These are phyloP conservation scores for Mycena pura DNA, from an alignment of 768 basidiomycete species.

Conservation along the genomic window DNA sequence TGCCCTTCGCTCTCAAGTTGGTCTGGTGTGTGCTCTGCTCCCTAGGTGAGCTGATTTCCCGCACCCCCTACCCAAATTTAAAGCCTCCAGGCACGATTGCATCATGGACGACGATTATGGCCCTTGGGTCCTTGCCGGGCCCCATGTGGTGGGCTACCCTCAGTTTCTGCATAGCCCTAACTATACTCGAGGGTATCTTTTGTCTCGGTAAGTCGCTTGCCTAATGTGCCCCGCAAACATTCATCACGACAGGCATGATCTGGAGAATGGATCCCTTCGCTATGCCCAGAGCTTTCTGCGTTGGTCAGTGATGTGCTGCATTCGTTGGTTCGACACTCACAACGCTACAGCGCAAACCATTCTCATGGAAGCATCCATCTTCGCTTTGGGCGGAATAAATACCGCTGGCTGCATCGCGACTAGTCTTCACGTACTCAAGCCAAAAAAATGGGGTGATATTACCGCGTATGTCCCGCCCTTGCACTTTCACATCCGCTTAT, in stretches of 20 bases:
- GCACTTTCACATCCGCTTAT: background rate
- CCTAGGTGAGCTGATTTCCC: background rate
- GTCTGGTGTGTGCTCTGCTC: constrained; percentile 14
- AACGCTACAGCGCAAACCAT: constrained; percentile 3
- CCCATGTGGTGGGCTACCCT: constrained; percentile 2
- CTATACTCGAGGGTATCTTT: constrained; percentile 13
- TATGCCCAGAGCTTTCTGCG: constrained; percentile 22
- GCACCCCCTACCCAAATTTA: background rate
- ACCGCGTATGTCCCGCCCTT: background rate
- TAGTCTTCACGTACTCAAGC: background rate
- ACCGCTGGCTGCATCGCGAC: constrained; percentile 8
- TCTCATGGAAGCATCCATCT: background rate
- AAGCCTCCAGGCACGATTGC: constrained; percentile 6
- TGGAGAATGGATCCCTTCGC: constrained; percentile 24
- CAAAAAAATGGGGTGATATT: constrained; percentile 15
- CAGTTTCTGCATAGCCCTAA: background rate
- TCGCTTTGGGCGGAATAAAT: background rate
- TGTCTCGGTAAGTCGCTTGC: constrained; percentile 16
- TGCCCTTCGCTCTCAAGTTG: constrained; percentile 22
- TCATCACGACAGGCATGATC: constrained; percentile 24
- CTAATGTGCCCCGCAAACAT: too few relatives aligned
- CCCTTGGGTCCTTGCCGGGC: background rate
- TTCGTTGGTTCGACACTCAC: background rate
- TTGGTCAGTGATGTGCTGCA: background rate
- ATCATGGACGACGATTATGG: background rate